Evolutionary conservation across 805 yeast species (phyloP).

Genomic region (Yamadazyma nakazawae): DNA sequence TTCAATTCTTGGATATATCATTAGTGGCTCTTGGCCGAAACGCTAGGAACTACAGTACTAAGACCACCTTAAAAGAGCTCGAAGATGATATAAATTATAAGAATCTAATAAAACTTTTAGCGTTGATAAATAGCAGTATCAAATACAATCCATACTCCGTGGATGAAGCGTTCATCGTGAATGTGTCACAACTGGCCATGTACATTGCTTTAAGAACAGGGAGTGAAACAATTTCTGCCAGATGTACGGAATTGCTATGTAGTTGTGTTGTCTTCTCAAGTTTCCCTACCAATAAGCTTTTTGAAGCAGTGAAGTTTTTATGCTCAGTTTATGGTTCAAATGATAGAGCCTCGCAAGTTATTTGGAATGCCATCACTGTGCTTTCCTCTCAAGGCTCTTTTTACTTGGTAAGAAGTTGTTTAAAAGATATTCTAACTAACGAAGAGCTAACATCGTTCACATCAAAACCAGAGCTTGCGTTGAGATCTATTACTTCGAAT

Average conservation of each 20-base stretch:
- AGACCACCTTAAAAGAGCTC: constrained; percentile 2
- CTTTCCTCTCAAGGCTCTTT: constrained; percentile 38
- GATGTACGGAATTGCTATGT: constrained; percentile 41
- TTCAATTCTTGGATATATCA: constrained; percentile 14
- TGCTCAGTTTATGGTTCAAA: constrained; percentile 43
- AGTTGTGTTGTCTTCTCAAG: constrained; percentile 44
- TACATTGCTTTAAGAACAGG: constrained; percentile 40
- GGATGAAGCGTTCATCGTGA: constrained; percentile 32
- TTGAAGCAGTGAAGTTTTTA: constrained; percentile 39
- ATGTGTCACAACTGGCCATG: constrained; percentile 31
- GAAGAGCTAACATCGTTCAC: constrained; percentile 9
- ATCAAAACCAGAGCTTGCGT: constrained; percentile 4
- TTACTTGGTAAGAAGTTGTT: constrained; percentile 7
- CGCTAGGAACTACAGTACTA: constrained; percentile 10
- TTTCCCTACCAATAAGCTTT: constrained; percentile 41
- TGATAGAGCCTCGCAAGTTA: constrained; percentile 28
- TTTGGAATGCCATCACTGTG: constrained; percentile 38
- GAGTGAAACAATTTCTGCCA: constrained; percentile 30
- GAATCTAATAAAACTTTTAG: constrained; percentile 20
- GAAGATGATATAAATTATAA: constrained; percentile 12
- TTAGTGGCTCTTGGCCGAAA: constrained; percentile 13
- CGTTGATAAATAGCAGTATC: constrained; percentile 43
- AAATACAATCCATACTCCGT: constrained; percentile 46
- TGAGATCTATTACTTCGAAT: constrained; percentile 9
- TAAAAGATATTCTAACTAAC: constrained; percentile 11